Conservation (phyloP, 345 rosid species). For the Punica granatum region DNA sequence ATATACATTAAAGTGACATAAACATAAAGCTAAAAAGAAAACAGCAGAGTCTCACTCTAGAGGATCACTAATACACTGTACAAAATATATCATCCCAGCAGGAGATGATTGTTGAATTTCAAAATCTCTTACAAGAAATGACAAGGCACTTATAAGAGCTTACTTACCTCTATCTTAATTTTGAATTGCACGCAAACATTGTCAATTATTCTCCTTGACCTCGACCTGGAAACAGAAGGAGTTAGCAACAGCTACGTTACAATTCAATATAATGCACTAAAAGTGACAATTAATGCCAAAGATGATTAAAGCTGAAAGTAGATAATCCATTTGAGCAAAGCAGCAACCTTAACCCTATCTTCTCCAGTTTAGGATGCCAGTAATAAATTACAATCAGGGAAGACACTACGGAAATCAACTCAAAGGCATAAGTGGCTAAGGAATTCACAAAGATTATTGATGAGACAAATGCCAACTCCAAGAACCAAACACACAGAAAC, state of each 20-base stretch:
- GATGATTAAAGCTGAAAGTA: not conserved
- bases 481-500: not conserved
- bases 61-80: not conserved
- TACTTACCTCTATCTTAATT: conserved; percentile 57
- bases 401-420: not conserved
- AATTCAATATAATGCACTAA: not conserved
- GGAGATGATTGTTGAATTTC: not conserved
- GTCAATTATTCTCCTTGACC: conserved; percentile 57
- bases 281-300: not conserved
- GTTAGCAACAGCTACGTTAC: not conserved
- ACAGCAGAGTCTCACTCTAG: not conserved
- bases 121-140: not conserved
- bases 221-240: conserved; percentile 39
- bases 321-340: not conserved
- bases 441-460: not conserved
- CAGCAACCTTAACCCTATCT: not conserved
- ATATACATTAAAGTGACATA: too few species aligned
- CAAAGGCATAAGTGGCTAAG: not conserved
- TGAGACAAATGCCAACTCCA: not conserved
- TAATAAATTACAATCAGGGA: not conserved
- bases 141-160: not conserved
- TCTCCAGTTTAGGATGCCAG: not conserved
- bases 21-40: not conserved
- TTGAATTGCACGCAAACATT: conserved; percentile 54
- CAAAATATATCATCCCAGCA: not conserved